Base-by-base conservation (phyloP, 225 moss, liverwort and hornwort genomes). In the Anthoceros angustus region DNA sequence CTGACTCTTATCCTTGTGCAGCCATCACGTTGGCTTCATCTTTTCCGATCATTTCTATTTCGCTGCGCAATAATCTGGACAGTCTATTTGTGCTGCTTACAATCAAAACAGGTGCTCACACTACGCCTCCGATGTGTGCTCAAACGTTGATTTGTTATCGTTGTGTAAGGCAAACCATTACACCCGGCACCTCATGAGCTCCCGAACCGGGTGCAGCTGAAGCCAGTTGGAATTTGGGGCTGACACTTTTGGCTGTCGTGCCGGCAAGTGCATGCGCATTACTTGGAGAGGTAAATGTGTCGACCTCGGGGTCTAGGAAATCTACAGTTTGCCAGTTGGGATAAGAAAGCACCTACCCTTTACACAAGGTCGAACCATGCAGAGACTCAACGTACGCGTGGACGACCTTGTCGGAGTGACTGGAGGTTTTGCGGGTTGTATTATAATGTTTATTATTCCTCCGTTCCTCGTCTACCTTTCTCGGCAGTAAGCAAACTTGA, bases 11-110 rank as follows among this genome's bases (percentile, higher is more conserved):
- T 70, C 65, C 2, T 61, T 62, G 48, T 50, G 20, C 87, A 98
- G 95, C 92, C 62, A 87, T 92, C 66, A 98, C 89, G 20, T 77
- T 98, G 24, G 80, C 92, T 0, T 92, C 95, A 25, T 74, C 72
- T 63, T 98, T 89, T 74, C 95, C 95, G 14, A 98, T 98, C 83
- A 75, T 89, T 40, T 85, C 85, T 69, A 98, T 98, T 72, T 92
- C 95, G 9, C 75, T 98, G 63, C 85, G 95, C 70, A 98, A 98
- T 80, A 98, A 98, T 73, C 84, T 91, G 62, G 89, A 86, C 72
- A 87, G 79, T 38, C 80, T 98, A 39, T 84, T 92, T 50, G 75
- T 80, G 46, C 85, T 81, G 32, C 32, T 32, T 32, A 32, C 32
- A 32, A 32, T 32, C 32, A 32, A 32, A 32, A 32, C 32, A 32